Conservation (phyloP, 2,329 filamentous ascomycete species). For the Colletotrichum karsti region DNA sequence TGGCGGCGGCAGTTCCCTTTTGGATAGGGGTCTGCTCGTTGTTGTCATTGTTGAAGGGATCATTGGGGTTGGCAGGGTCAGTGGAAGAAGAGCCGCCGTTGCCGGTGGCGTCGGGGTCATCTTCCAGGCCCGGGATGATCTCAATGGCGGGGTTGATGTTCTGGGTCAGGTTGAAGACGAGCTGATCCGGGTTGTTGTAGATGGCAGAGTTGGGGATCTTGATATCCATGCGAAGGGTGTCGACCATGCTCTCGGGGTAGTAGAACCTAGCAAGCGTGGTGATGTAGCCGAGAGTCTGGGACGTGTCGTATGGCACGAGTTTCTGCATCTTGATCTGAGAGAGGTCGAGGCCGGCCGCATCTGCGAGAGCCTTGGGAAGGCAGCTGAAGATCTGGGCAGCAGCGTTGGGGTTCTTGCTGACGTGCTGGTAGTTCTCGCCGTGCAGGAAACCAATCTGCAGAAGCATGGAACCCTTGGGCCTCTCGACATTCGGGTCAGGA, state of each 20-base stretch:
- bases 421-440: conserved; percentile 84
- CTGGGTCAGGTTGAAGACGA: conserved; percentile 77
- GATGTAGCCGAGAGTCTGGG: conserved; percentile 74
- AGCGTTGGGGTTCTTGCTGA: conserved; percentile 75
- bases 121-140: conserved; percentile 59
- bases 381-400: conserved; percentile 86
- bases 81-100: conserved; percentile 45
- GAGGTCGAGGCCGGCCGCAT: conserved; percentile 65
- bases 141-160: conserved; percentile 88
- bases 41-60: conserved; percentile 51
- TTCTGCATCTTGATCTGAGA: conserved; percentile 72
- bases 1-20: conserved; percentile 70
- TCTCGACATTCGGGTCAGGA: conserved; percentile 59
- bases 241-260: conserved; percentile 76
- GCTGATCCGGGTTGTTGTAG: conserved; percentile 73
- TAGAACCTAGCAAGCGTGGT: conserved; percentile 77
- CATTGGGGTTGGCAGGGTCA: conserved; percentile 45
- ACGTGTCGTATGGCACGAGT: conserved; percentile 81
- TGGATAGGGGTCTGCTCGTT: conserved; percentile 66
- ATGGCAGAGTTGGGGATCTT: conserved; percentile 76
- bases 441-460: conserved; percentile 88
- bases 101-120: conserved; percentile 47
- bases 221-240: conserved; percentile 73
- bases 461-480: conserved; percentile 72
- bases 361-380: conserved; percentile 75